A percentile compares a stretch with the other conserved stretches of the same genome.
phyloP scores from a whole-genome alignment of 345 rosid genomes.

The Cochlearia excelsa region DNA sequence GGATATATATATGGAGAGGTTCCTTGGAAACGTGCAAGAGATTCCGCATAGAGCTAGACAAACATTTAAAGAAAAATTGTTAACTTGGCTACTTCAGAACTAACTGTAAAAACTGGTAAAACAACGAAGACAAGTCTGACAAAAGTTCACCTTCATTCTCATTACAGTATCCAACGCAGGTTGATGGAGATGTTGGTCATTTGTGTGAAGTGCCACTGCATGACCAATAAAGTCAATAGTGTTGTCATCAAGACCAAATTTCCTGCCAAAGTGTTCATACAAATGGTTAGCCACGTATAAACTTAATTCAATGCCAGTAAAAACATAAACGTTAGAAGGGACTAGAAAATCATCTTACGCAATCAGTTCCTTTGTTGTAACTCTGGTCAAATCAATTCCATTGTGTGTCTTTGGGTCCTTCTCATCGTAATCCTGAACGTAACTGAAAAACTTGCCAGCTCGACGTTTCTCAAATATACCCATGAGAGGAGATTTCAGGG shows the following conservation, averaged over 20 bases:
- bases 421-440: constrained; percentile 79
- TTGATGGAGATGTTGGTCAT: constrained; percentile 69
- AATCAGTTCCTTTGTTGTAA: constrained; percentile 72
- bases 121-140: background rate
- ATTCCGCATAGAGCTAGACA: constrained; percentile 78
- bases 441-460: constrained; percentile 85
- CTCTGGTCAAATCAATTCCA: constrained; percentile 68
- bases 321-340: constrained; percentile 7
- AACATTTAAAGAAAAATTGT: constrained; percentile 26
- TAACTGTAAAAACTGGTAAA: background rate
- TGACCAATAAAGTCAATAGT: constrained; percentile 97
- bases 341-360: constrained; percentile 49
- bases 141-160: constrained; percentile 82
- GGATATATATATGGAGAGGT: constrained; percentile 98
- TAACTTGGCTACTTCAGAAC: constrained; percentile 8
- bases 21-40: constrained; percentile 96
- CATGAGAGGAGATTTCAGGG: constrained; percentile 82
- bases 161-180: constrained; percentile 94
- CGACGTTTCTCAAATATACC: constrained; percentile 89
- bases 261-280: constrained; percentile 47
- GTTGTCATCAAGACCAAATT: constrained; percentile 79
- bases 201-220: constrained; percentile 89
- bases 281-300: constrained; percentile 18
- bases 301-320: background rate
- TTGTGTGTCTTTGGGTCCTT: constrained; percentile 86